Evolutionary conservation across 495 filamentous ascomycete species (phyloP).

Genomic region (Neurospora africana): DNA sequence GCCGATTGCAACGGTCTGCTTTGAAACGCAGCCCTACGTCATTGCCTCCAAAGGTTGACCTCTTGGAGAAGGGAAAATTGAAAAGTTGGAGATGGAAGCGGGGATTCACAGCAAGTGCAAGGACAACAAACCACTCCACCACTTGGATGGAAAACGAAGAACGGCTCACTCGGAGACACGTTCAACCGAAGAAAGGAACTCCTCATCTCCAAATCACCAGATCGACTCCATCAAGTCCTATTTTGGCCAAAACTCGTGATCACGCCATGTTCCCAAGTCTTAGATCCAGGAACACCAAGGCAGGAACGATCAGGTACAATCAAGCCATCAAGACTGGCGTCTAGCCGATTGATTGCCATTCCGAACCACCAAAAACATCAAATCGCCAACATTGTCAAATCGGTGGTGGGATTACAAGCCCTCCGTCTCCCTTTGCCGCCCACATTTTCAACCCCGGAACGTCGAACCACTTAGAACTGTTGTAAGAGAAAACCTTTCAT

Average conservation of each 20-base stretch:
- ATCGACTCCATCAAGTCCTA: neutral
- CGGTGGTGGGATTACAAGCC: too few species aligned
- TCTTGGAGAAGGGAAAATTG: neutral
- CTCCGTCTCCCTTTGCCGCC: too few species aligned
- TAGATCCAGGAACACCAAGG: neutral
- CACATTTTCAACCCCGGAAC: neutral
- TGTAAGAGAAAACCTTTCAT: neutral
- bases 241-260: neutral
- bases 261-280: neutral
- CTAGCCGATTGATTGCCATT: neutral
- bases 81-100: neutral
- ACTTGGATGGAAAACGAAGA: neutral
- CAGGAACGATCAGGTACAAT: neutral
- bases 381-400: neutral
- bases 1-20: neutral
- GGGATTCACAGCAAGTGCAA: neutral
- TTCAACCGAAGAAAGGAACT: neutral
- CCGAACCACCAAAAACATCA: neutral
- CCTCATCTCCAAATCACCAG: neutral
- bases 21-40: neutral
- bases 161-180: neutral
- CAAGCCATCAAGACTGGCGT: neutral
- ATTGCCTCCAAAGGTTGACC: neutral
- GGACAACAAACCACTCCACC: neutral
- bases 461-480: neutral